phyloP scores from a whole-genome alignment of 768 basidiomycete species.

The Lactarius hatsudake region DNA sequence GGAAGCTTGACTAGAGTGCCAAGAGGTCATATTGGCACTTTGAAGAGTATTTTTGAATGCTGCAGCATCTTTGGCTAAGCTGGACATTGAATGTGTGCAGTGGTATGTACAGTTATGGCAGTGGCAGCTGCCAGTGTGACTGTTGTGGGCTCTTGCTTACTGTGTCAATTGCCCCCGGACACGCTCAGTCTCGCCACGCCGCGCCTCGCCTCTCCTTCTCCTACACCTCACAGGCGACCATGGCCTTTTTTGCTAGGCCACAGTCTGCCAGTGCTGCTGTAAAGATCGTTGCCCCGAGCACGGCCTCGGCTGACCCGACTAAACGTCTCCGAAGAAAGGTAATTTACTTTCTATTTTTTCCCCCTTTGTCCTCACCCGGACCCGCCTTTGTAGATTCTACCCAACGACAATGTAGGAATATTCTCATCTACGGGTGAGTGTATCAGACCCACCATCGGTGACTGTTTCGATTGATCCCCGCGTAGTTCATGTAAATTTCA shows the following conservation, averaged over 20 bases:
- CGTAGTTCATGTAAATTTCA: constrained; percentile 78
- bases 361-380: constrained; percentile 23
- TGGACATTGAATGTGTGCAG: constrained; percentile 49
- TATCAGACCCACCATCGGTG: constrained; percentile 1
- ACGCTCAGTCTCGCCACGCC: background rate
- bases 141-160: constrained; percentile 16
- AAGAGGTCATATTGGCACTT: constrained; percentile 67
- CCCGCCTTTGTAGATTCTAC: constrained; percentile 49
- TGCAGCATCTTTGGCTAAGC: constrained; percentile 65
- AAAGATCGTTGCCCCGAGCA: constrained; percentile 65
- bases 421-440: constrained; percentile 83
- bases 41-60: constrained; percentile 65
- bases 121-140: too few relatives aligned
- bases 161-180: background rate
- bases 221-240: constrained; percentile 31
- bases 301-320: constrained; percentile 41
- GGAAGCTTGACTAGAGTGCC: constrained; percentile 54
- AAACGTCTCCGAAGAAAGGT: constrained; percentile 50
- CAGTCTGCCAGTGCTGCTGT: constrained; percentile 59
- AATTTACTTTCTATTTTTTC: constrained; percentile 13
- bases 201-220: background rate
- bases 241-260: constrained; percentile 71
- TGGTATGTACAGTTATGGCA: background rate
- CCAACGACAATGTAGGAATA: constrained; percentile 85
- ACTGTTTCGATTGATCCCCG: constrained; percentile 9